Evolutionary conservation across 768 basidiomycete species (phyloP), one percentile per base, ranked within the genome.

Genomic region (Lentinus brumalis): DNA sequence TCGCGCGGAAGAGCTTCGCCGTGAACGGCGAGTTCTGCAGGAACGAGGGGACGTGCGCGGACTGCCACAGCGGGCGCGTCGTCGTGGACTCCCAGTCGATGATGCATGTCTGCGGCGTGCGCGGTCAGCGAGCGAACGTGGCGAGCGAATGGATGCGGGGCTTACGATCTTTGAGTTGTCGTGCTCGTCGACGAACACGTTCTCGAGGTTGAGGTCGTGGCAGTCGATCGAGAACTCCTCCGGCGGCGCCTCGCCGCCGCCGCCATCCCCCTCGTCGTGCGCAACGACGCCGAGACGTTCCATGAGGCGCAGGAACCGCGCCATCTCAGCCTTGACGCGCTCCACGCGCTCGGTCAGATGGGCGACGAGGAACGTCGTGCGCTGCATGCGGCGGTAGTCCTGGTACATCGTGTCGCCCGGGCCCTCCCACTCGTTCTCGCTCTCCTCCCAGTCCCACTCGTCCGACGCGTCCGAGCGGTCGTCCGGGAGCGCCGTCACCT

Each of bases 41-140:
- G 71, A 92, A 91, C 0, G 89, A 82, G 0, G 92, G 92, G 2
- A 92, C 79, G 69, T 94, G 92, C 0, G 92, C 90, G 60, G 86
- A 87, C 18, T 89, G 87, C 91, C 91, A 94, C 18, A 94, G 80
- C 4, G 92, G 92, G 14, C 92, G 82, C 9, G 87, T 91, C 11
- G 90, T 91, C n/a, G 92, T 93, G 15, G 92, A 91, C 71, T 94
- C 92, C 92, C 91, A 93, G 67, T 94, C 92, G 44, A 94, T 94
- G 59, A 94, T 83, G 67, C 90, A 91, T 1, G 91, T 90, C 92
- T 94, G 68, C 10, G 56, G 21, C 41, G 35, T 51, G 6, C 21
- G 6, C 52, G 31, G 14, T 14, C 64, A 45, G 51, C 50, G n/a
- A n/a, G n/a, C n/a, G n/a, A n/a, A n/a, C n/a, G n/a, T n/a, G n/a